Evolutionary conservation across 2,329 filamentous ascomycete species (phyloP), one percentile per base, ranked within the genome.

Genomic region (Trichoderma guizhouense): DNA sequence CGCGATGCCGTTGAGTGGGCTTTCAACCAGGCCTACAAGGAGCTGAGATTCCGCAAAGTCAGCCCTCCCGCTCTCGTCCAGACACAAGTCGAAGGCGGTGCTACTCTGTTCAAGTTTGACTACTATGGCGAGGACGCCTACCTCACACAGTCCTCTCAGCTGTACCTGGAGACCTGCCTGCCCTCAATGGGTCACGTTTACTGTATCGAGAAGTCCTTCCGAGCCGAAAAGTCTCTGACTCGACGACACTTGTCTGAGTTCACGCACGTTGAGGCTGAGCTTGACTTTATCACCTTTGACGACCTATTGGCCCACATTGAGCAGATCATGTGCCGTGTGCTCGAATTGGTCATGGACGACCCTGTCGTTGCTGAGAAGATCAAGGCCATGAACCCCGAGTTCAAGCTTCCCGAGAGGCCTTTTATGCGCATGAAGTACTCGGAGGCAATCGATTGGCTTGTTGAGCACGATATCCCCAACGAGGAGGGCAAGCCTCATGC

Each of bases 151-250:
- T 98, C 95, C 4, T 97, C 93, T 39, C 96, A 99, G 83, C 90
- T 99, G 69, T 99, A 99, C 84, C 92, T 99, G 72, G 96, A 99
- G 86, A 99, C 96, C 36, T 94, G 92, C 75, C 86, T 99, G 36
- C 94, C 95, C 12, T 93, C 92, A 66, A 87, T 98, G 78, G 96
- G 96, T 76, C 93, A 98, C 80, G 94, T 98, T 68, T 99, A 97
- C 88, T 98, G 95, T 81, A 95, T 99, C 78, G 95, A 97, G 83
- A 97, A 97, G 82, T 98, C 95, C 2, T 99, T 99, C 91, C 95
- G 96, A 74, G 96, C 96, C 15, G 96, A 99, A 84, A 98, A 98
- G 85, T 95, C 92, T 7, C 87, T 98, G 72, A 99, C 96, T 64
- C 92, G 96, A 74, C 93, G 96, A 79, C 96, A 99, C 81, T 84